Base-by-base conservation (phyloP, 805 yeast species). In the Candida chauliodis region DNA sequence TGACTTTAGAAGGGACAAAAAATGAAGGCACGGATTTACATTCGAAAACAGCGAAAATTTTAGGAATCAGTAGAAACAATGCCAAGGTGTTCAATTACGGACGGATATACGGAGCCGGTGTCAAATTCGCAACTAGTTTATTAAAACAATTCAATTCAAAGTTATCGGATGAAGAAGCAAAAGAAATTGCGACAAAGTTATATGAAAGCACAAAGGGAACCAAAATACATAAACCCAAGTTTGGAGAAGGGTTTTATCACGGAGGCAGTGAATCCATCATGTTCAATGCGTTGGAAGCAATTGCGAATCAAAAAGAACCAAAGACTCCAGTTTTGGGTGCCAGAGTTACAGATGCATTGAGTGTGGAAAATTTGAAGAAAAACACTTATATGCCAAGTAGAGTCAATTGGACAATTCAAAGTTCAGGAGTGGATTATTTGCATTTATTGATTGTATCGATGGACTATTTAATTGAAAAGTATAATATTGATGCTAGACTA, bases 61-160 rank as follows among this genome's bases (percentile, higher is more conserved):
- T 93, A 55, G 95, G 95, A 0, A 90, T 95, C 36, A 78, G 85
- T 18, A 73, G 99, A 58, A 80, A 83, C 51, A 95, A 93, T 46
- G 99, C 99, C 5, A 93, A 93, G 52, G 78, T 90, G 7, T 95
- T 93, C 71, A 93, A 93, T 56, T 93, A 93, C 62, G 98, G 99
- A 21, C 74, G 99, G 45, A 93, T 93, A 29, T 93, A 93, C 61
- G 99, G 99, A 16, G 99, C 99, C 0, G 99, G 99, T 2, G 79
- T 83, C 14, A 84, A 80, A 49, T 93, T 89, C 63, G 96, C 99
- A 0, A 75, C 88, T 0, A 76, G 84, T n/a, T 63, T 90, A 30
- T 67, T 93, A 44, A 83, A 85, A 50, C 89, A 84, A 53, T 90
- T 89, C 62, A 88, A 89, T 52, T 84, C 95, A 0, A 59, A 64